These are phyloP conservation scores for Penicillium vulpinum DNA, from an alignment of 2,329 filamentous ascomycete genomes.

Conservation along the genomic window DNA sequence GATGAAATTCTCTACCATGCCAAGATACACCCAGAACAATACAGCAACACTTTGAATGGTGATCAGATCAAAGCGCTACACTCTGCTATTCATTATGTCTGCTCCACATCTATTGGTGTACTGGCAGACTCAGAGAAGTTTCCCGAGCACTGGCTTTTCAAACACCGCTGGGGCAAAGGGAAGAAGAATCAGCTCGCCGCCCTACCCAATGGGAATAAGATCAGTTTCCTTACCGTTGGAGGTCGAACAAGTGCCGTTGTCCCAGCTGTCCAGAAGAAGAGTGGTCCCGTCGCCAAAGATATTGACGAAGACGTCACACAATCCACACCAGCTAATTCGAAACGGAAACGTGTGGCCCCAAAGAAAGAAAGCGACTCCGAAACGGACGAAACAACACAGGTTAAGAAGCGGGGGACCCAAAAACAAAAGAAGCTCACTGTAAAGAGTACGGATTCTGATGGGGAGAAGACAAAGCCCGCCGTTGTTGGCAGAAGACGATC, in stretches of 20 bases:
- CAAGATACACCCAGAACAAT: constrained; percentile 86
- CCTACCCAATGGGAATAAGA: constrained; percentile 80
- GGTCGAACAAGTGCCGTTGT: constrained; percentile 89
- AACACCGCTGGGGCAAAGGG: constrained; percentile 85
- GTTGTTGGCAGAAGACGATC: constrained; percentile 31
- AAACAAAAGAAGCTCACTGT: constrained; percentile 21
- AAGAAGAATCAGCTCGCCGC: constrained; percentile 67
- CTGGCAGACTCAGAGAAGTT: constrained; percentile 82
- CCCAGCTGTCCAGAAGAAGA: constrained; percentile 83
- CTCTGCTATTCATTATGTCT: constrained; percentile 73
- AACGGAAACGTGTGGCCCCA: constrained; percentile 34
- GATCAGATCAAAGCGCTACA: constrained; percentile 71
- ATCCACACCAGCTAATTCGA: constrained; percentile 24
- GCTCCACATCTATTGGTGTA: constrained; percentile 72
- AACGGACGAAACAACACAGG: constrained; percentile 21
- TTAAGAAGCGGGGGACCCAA: constrained; percentile 29
- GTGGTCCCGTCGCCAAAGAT: constrained; percentile 58
- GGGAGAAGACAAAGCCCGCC: constrained; percentile 15
- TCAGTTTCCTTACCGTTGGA: constrained; percentile 84
- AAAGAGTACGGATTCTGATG: constrained; percentile 27
- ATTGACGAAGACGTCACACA: constrained; percentile 33
- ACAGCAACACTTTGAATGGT: constrained; percentile 76
- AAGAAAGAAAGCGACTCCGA: constrained; percentile 33
- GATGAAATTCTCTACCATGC: constrained; percentile 93
- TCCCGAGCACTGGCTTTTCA: constrained; percentile 84